Conservation (phyloP, 148 eudicot species). For the Heliosperma pusillum region DNA sequence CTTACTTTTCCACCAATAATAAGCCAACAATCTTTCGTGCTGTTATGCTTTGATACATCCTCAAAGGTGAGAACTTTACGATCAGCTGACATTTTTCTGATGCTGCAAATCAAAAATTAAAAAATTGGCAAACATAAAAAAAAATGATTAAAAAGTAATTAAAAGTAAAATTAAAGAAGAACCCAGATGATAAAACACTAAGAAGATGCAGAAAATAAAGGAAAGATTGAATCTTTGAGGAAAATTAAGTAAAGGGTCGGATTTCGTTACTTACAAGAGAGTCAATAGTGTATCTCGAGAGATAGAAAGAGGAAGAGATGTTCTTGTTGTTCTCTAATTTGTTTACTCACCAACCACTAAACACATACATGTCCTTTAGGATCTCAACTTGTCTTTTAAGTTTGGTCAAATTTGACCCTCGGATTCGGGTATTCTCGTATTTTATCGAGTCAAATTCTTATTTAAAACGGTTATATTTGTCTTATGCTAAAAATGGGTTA, state of each 20-base stretch:
- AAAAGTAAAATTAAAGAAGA: not conserved
- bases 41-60: conserved; percentile 60
- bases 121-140: no score
- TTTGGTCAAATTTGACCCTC: not conserved
- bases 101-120: conserved; percentile 9
- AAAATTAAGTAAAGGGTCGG: conserved; percentile 11
- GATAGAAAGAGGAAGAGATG: not conserved
- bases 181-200: conserved; percentile 12
- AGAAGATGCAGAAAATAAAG: conserved; percentile 5
- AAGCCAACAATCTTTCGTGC: conserved; percentile 59
- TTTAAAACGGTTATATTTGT: no score
- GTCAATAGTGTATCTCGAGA: not conserved
- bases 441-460: no score
- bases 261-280: conserved; percentile 26
- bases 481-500: no score
- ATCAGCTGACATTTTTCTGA: conserved; percentile 40
- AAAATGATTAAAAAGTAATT: not conserved
- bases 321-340: not conserved
- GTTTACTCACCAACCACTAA: conserved; percentile 13
- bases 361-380: not conserved
- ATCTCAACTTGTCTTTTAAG: not conserved
- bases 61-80: conserved; percentile 45
- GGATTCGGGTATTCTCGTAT: not conserved
- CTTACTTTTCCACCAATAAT: conserved; percentile 49
- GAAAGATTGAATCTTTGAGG: conserved; percentile 19